Percentiles rank a stretch among this genome's conserved stretches.
phyloP scores from a whole-genome alignment of 106 monocot species.

The Dactylorhiza incarnata region DNA sequence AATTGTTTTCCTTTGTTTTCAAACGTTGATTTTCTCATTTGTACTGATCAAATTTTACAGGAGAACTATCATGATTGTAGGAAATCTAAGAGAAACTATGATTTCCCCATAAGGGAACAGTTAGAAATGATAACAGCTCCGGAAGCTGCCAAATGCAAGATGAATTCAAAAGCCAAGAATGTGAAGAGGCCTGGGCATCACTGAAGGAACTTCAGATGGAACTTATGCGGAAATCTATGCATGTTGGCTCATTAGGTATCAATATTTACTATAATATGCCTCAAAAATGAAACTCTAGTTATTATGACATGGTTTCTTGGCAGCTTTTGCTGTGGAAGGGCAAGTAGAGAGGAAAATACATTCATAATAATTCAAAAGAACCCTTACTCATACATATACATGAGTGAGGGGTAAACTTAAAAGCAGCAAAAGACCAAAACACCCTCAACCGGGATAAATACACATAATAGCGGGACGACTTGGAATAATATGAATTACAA shows the following conservation, averaged over 20 bases:
- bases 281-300: background rate
- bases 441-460: no score
- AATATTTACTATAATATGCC: slow-evolving; percentile 4
- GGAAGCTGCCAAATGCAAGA: slow-evolving; percentile 47
- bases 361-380: no score
- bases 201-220: slow-evolving; percentile 69
- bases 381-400: no score
- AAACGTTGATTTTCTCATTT: background rate
- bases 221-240: slow-evolving; percentile 87
- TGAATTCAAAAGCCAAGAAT: slow-evolving; percentile 59
- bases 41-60: slow-evolving; percentile 25
- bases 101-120: slow-evolving; percentile 36
- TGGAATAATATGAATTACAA: no score
- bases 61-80: slow-evolving; percentile 30
- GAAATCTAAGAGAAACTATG: slow-evolving; percentile 39
- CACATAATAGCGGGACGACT: no score
- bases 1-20: background rate
- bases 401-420: no score
- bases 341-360: no score
- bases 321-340: slow-evolving; percentile 94
- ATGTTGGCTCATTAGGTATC: slow-evolving; percentile 94
- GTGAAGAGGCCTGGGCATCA: slow-evolving; percentile 60
- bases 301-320: background rate
- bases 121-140: slow-evolving; percentile 29
- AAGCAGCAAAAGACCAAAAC: no score